Conservation (phyloP, 345 rosid genomes). For the Sonneratia alba region DNA sequence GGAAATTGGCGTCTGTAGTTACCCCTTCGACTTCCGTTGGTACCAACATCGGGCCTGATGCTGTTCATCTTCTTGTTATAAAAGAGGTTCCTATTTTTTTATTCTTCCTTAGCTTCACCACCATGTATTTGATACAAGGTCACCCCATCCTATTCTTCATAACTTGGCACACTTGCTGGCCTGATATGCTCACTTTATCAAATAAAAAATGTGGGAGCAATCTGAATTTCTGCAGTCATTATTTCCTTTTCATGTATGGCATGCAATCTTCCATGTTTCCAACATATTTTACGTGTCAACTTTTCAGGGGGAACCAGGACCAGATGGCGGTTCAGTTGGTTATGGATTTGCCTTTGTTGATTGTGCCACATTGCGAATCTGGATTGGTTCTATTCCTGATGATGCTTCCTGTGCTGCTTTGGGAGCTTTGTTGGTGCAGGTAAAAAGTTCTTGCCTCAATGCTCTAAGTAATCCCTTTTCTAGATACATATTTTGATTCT, state of each 20-base stretch:
- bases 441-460: conserved; percentile 24
- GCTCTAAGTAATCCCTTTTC: background rate
- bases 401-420: conserved; percentile 76
- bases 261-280: background rate
- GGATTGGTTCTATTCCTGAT: conserved; percentile 74
- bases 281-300: background rate
- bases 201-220: background rate
- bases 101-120: background rate
- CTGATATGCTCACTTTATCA: background rate
- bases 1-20: conserved; percentile 68
- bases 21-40: conserved; percentile 74
- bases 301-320: conserved; percentile 33
- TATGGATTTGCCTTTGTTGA: conserved; percentile 97
- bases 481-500: conserved; percentile 1
- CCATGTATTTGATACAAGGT: background rate
- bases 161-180: background rate
- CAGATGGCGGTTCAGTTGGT: conserved; percentile 32
- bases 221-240: background rate
- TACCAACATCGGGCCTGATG: conserved; percentile 78
- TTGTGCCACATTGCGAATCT: conserved; percentile 81
- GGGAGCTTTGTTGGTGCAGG: conserved; percentile 93
- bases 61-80: conserved; percentile 86
- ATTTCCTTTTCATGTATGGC: background rate
- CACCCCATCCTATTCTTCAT: background rate
- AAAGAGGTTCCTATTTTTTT: conserved; percentile 54